Evolutionary conservation across 164 flowering plant species (phyloP), one percentile per base, ranked within the genome.

Genomic region (Vitis cinerea): DNA sequence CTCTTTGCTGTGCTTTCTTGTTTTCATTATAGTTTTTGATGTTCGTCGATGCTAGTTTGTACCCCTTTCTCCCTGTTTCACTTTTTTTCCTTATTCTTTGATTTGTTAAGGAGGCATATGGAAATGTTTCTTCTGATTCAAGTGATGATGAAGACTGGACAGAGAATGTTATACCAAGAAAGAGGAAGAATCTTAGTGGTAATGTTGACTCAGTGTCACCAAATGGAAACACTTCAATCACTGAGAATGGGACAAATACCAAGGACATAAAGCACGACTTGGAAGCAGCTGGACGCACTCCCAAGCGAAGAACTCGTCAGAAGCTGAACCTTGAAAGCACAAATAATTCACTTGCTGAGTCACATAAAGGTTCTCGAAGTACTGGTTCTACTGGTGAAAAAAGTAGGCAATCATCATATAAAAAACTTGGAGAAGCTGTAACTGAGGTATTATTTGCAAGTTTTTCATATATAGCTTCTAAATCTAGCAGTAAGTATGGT

Each of bases 121-220:
- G 86, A 71, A 79, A 85, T 75, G 72, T 44, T 65, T 59, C 88
- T 67, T 83, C 91, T 55, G 85, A 83, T 74, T 93, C 97, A 72
- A 95, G 97, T 79, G 97, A 94, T 73, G 97, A 93, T 78, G 96
- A 90, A 65, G 90, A 83, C 53, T 86, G 83, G 87, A 69, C 58
- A 57, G 90, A 81, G 49, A 56, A 63, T 72, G 71, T 63, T 17
- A 61, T 72, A 27, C 78, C 79, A 60, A 78, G 77, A 63, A 83
- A 73, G 65, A 77, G 69, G 67, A 80, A 63, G 63, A 79, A 63
- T 30, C 60, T 57, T 30, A 15, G 12, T 61, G 71, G 66, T 55
- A 64, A 76, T 72, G 68, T 9, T 50, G 63, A 54, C 73, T 50
- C 50, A 50, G 9, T 11, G 13, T 65, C 78, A 14, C 66, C 73